Evolutionary conservation across 2,329 filamentous ascomycete species (phyloP).

Genomic region (Dothiorella sarmentorum): DNA sequence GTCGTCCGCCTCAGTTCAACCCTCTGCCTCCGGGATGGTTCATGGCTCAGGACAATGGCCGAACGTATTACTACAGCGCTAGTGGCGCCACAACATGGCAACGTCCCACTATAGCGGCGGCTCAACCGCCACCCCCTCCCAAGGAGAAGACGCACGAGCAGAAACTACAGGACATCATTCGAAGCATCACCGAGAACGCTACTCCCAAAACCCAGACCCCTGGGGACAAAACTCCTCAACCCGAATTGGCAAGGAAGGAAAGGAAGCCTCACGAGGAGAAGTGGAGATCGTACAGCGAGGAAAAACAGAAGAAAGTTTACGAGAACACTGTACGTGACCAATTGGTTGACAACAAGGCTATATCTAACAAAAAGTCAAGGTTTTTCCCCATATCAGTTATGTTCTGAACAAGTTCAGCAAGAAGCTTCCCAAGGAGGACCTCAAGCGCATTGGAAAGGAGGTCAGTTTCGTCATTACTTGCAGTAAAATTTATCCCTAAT

Average conservation of each 20-base stretch:
- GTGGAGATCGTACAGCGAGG: constrained; percentile 65
- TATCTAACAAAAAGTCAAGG: constrained; percentile 45
- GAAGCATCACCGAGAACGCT: constrained; percentile 72
- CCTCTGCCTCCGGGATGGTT: constrained; percentile 84
- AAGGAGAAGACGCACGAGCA: constrained; percentile 71
- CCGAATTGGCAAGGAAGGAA: constrained; percentile 53
- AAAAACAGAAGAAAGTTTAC: constrained; percentile 94
- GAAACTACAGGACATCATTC: constrained; percentile 68
- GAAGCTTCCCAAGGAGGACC: constrained; percentile 77
- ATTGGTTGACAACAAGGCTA: neutral
- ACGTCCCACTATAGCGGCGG: constrained; percentile 66
- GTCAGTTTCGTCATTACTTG: constrained; percentile 34
- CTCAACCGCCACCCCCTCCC: constrained; percentile 54
- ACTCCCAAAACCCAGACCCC: constrained; percentile 49
- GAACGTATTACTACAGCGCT: constrained; percentile 81
- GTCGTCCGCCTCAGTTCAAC: constrained; percentile 48
- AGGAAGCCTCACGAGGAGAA: constrained; percentile 57
- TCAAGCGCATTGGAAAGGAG: constrained; percentile 64
- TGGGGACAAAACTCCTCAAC: constrained; percentile 62
- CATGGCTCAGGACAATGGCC: constrained; percentile 63
- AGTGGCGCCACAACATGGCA: constrained; percentile 78
- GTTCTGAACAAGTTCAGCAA: constrained; percentile 83
- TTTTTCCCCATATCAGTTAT: constrained; percentile 80
- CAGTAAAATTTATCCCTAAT: constrained; percentile 29
- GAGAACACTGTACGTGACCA: constrained; percentile 74